These are phyloP conservation scores for Paramyrothecium sp. DNA, from an alignment of 2,329 filamentous ascomycete genomes.

Conservation along the genomic window DNA sequence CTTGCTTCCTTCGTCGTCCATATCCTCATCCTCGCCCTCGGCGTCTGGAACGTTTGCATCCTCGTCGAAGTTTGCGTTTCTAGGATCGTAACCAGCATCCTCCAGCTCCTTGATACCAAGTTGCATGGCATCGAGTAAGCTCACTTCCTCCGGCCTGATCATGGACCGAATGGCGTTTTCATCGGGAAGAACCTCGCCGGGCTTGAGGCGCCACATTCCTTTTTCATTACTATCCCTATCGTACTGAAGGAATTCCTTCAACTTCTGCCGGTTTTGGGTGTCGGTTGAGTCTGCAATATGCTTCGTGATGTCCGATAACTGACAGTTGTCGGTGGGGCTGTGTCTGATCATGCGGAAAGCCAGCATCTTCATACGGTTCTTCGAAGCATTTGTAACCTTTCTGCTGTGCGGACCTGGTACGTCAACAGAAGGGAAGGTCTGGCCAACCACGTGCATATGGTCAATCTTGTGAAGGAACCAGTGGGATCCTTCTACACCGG, in stretches of 20 bases:
- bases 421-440: conserved; percentile 88
- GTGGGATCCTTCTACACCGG: conserved; percentile 70
- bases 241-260: conserved; percentile 94
- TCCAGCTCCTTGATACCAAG: conserved; percentile 87
- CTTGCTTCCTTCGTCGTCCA: conserved; percentile 41
- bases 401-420: conserved; percentile 91
- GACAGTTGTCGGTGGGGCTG: conserved; percentile 66
- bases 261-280: conserved; percentile 92
- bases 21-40: conserved; percentile 56
- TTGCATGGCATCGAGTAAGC: conserved; percentile 93
- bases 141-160: conserved; percentile 95
- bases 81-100: conserved; percentile 81
- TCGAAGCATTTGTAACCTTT: conserved; percentile 94
- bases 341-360: conserved; percentile 85
- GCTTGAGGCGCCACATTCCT: conserved; percentile 75
- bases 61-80: conserved; percentile 60
- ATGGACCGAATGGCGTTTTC: conserved; percentile 78
- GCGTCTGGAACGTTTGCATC: conserved; percentile 62
- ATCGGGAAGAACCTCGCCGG: conserved; percentile 74
- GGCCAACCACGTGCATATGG: conserved; percentile 86
- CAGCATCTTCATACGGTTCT: conserved; percentile 95
- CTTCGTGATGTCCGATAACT: conserved; percentile 81
- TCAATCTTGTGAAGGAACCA: conserved; percentile 90
- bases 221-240: conserved; percentile 72
- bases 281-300: conserved; percentile 93